Evolutionary conservation across 2,329 filamentous ascomycete genomes (phyloP).

Genomic region (Zymoseptoria crescenta): DNA sequence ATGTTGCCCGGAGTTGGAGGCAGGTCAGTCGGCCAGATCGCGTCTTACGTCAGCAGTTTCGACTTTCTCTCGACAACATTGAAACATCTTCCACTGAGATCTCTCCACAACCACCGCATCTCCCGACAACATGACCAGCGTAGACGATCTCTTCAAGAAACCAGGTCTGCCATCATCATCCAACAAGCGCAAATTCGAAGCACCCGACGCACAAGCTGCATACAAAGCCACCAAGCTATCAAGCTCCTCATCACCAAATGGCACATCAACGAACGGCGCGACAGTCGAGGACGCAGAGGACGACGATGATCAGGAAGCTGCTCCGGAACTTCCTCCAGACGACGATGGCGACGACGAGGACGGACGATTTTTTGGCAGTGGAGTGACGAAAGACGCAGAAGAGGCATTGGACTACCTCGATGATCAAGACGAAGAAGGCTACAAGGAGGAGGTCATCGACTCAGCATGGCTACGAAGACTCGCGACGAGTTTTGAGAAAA

Average conservation of each 20-base stretch:
- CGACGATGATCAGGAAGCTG: conserved; percentile 40
- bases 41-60: background rate
- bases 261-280: conserved; percentile 36
- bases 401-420: conserved; percentile 86
- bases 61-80: background rate
- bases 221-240: conserved; percentile 54
- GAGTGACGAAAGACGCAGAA: conserved; percentile 71
- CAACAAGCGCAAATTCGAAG: conserved; percentile 53
- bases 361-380: conserved; percentile 90
- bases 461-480: conserved; percentile 72
- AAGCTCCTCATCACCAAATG: conserved; percentile 40
- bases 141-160: conserved; percentile 58
- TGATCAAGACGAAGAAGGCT: conserved; percentile 48
- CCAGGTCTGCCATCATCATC: conserved; percentile 36
- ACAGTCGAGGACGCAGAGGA: conserved; percentile 49
- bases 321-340: conserved; percentile 35
- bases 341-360: conserved; percentile 63
- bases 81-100: background rate
- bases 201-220: conserved; percentile 46
- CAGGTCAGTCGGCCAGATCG: background rate
- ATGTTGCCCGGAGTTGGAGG: no score
- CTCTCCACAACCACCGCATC: background rate
- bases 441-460: conserved; percentile 69
- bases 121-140: conserved; percentile 44
- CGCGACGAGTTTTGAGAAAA: conserved; percentile 78